These are phyloP conservation scores for Liriodendron chinense DNA, from an alignment of 164 flowering plant species.

Conservation along the genomic window DNA sequence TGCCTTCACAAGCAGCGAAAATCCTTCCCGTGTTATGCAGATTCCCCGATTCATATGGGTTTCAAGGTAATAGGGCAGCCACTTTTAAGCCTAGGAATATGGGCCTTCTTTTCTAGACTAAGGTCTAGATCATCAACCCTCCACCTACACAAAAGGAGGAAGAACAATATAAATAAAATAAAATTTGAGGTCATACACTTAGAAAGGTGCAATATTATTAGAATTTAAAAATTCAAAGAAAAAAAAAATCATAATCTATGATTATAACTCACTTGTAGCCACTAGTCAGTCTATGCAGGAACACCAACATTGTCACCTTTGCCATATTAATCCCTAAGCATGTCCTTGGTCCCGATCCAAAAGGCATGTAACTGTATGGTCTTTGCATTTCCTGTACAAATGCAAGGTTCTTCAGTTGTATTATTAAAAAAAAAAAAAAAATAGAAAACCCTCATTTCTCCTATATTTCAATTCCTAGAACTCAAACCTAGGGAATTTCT, in stretches of 20 bases:
- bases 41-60: not conserved
- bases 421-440: too few species aligned
- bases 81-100: slow-evolving; percentile 9
- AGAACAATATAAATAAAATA: not conserved
- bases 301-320: slow-evolving; percentile 49
- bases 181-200: not conserved
- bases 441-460: not conserved
- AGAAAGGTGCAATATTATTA: not conserved
- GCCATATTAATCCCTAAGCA: slow-evolving; percentile 46
- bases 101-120: slow-evolving; percentile 9
- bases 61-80: slow-evolving; percentile 11
- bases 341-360: slow-evolving; percentile 54
- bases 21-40: not conserved
- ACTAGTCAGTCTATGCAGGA: slow-evolving; percentile 47
- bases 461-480: too few species aligned
- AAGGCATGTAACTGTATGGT: slow-evolving; percentile 52
- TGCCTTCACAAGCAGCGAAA: not conserved
- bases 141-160: slow-evolving; percentile 2
- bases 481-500: too few species aligned
- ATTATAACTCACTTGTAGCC: slow-evolving; percentile 34
- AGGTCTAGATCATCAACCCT: slow-evolving; percentile 8
- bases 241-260: too few species aligned
- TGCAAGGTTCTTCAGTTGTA: not conserved
- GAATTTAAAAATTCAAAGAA: not conserved
- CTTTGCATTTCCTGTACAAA: slow-evolving; percentile 36